Evolutionary conservation across 805 yeast genomes (phyloP), one percentile per base, ranked within the genome.

Genomic region (Starmerella floris): DNA sequence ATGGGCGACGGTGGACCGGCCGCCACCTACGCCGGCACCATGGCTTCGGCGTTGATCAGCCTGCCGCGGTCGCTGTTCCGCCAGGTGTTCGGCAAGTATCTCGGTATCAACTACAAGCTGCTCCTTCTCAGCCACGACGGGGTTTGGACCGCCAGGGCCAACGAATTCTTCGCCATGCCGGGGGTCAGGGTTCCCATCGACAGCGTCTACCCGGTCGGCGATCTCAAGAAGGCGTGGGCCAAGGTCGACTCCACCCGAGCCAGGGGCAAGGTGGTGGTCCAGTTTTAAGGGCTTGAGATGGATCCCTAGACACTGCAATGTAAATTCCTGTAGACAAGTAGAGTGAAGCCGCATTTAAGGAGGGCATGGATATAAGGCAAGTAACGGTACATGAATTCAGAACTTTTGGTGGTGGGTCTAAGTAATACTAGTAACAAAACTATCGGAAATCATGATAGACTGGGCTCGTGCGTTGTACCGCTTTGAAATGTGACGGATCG

Each of bases 221-320:
- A 79, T 21, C 70, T 59, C 47, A 48, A 67, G 37, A 57, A 63
- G 9, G 91, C 84, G 1, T 57, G 71, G 37, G 70, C 70, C 6
- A 64, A 63, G 49, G 56, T 78, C 25, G 58, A 57, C 13, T 58
- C 67, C 26, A 70, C 73, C 42, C 64, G 58, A 37, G 76, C 79
- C 6, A 72, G 69, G 43, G 95, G 94, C 30, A 83, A 83, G 59
- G 63, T 80, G 39, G 69, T 83, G n/a, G 41, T 75, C 28, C 52
- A 53, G 43, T 36, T 45, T 17, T 32, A 36, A 22, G 28, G n/a
- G n/a, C n/a, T n/a, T n/a, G n/a, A n/a, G n/a, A n/a, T n/a, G n/a
- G n/a, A n/a, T n/a, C n/a, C n/a, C n/a, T 27, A n/a, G n/a, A 15
- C 8, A 23, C 16, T 16, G 6, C 26, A 33, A 11, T n/a, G n/a